Percentiles rank a stretch among this genome's conserved stretches.
Conservation (phyloP, 352 stramenopile species). For the Phytophthora tentaculata region DNA sequence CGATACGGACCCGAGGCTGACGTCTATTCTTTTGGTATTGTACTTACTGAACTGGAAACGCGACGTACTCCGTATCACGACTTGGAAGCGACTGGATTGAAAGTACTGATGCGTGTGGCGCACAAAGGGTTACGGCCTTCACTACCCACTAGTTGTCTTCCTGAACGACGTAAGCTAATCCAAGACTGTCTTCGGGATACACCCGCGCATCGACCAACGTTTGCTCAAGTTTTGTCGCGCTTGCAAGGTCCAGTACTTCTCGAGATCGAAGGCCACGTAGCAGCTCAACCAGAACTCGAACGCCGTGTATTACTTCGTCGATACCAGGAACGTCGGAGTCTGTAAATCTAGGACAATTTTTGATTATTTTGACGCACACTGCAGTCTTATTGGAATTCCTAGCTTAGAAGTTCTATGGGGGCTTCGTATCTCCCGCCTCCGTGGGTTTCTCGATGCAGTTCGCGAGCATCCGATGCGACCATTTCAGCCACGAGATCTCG, state of each 20-base stretch:
- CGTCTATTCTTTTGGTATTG: constrained; percentile 91
- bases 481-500: constrained; percentile 96
- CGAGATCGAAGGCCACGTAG: constrained; percentile 73
- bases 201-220: constrained; percentile 63
- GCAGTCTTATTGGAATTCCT: constrained; percentile 17
- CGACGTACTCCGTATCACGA: constrained; percentile 86
- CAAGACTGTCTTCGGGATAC: constrained; percentile 74
- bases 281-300: constrained; percentile 42
- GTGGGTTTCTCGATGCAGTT: constrained; percentile 28
- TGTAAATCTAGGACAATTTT: constrained; percentile 25
- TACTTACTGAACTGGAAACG: constrained; percentile 88
- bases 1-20: constrained; percentile 80
- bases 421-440: constrained; percentile 11
- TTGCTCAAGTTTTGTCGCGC: constrained; percentile 73
- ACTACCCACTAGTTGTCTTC: constrained; percentile 65
- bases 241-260: constrained; percentile 81
- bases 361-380: constrained; percentile 18
- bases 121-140: constrained; percentile 76
- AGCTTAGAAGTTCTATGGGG: constrained; percentile 15
- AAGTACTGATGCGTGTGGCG: constrained; percentile 83
- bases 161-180: constrained; percentile 68
- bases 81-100: constrained; percentile 69
- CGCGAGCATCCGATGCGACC: constrained; percentile 86
- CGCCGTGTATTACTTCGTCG: constrained; percentile 44
- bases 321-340: constrained; percentile 42